Evolutionary conservation across 805 yeast genomes (phyloP).

Genomic region (Myxozyma melibiosi): DNA sequence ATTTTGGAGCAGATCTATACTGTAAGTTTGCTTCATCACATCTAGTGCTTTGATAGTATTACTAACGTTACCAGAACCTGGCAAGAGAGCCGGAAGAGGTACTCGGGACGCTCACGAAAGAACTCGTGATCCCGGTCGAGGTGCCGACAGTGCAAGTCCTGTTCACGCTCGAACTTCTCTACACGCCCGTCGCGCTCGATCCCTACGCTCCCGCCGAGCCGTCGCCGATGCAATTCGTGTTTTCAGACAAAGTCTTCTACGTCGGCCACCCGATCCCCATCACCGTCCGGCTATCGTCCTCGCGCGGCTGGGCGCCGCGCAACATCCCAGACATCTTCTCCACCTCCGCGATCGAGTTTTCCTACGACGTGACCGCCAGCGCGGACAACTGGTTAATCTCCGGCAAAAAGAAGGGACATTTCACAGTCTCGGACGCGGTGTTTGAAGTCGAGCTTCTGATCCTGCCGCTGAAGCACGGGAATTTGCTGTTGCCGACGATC

Average conservation of each 20-base stretch:
- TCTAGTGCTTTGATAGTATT: background rate
- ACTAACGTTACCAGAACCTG: constrained; percentile 7
- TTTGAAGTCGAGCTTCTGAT: constrained; percentile 49
- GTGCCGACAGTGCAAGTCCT: constrained; percentile 63
- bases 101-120: constrained; percentile 27
- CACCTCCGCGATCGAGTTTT: constrained; percentile 42
- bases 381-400: constrained; percentile 79
- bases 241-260: constrained; percentile 47
- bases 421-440: constrained; percentile 37
- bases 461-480: constrained; percentile 78
- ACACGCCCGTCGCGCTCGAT: constrained; percentile 1
- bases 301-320: constrained; percentile 49
- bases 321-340: background rate
- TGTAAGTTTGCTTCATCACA: background rate
- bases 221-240: constrained; percentile 9
- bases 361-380: constrained; percentile 52
- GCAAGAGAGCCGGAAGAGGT: constrained; percentile 28
- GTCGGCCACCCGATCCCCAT: constrained; percentile 67
- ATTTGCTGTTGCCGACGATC: constrained; percentile 65
- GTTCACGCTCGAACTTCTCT: constrained; percentile 55
- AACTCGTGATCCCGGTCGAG: constrained; percentile 57
- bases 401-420: constrained; percentile 62
- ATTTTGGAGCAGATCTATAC: constrained; percentile 3
- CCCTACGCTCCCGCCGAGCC: background rate
- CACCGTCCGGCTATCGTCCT: constrained; percentile 49